Evolutionary conservation across 2,329 filamentous ascomycete species (phyloP), one percentile per base, ranked within the genome.

Genomic region (Penicillium crustosum): DNA sequence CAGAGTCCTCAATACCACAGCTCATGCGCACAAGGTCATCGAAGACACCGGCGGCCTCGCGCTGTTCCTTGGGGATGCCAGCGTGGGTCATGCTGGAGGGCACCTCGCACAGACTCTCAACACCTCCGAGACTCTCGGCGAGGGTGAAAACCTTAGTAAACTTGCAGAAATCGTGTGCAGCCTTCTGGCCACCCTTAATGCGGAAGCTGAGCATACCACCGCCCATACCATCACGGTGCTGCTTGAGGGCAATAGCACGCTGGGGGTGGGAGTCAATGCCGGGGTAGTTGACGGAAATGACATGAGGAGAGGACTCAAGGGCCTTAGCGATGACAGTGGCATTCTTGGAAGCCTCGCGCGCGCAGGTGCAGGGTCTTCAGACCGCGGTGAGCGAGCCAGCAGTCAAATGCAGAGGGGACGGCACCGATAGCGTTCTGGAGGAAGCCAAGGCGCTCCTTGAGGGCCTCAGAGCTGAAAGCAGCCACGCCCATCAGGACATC

Each of bases 151-250:
- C 87, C 70, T 86, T 86, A 43, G 93, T 97, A 59, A 84, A 79
- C 77, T 94, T 88, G 83, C 94, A 97, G 85, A 99, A 99, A 52
- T 87, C 85, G 78, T 95, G 90, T 15, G 94, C 94, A 1, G 93
- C 93, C 45, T 83, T 83, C 70, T 91, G 85, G 36, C 94, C 94
- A 56, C 93, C 94, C 64, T 86, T 85, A 75, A 99, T 90, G 65
- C 94, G 89, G 87, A 99, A 99, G 58, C 89, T 93, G 43, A 99
- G 86, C 94, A 99, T 99, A 61, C 94, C 94, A 66, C 94, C 94
- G 59, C 94, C 94, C 84, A 97, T 89, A 61, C 89, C 94, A 68
- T 95, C 84, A 66, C 94, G 90, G 80, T 99, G 94, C 80, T 99
- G 94, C 79, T 90, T 91, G 70, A 88, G 74, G 21, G 93, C 91